Conservation (phyloP, 2,329 filamentous ascomycete species). For the Sclerotinia borealis region DNA sequence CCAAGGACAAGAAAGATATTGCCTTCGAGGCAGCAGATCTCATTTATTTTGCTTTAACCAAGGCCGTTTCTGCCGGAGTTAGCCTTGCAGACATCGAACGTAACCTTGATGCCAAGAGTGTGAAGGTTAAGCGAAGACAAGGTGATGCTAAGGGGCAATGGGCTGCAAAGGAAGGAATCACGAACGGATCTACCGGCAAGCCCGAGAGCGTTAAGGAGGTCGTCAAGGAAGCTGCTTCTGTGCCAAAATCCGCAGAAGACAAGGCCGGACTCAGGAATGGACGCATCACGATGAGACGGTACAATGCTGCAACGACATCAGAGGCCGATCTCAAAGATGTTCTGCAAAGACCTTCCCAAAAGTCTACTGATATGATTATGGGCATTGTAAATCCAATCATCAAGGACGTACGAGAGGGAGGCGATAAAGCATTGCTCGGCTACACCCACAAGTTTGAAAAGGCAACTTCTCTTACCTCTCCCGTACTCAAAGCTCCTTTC, state of each 20-base stretch:
- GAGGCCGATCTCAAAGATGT: slow-evolving; percentile 62
- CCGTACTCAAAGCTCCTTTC: slow-evolving; percentile 87
- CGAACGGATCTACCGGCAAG: slow-evolving; percentile 23
- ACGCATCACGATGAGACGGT: slow-evolving; percentile 77
- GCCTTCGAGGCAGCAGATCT: slow-evolving; percentile 94
- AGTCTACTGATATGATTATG: slow-evolving; percentile 89
- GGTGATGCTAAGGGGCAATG: slow-evolving; percentile 94
- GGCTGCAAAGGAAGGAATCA: slow-evolving; percentile 74
- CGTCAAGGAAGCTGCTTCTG: slow-evolving; percentile 41
- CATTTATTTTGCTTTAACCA: slow-evolving; percentile 91
- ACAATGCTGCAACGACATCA: slow-evolving; percentile 61
- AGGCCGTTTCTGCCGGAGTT: slow-evolving; percentile 79
- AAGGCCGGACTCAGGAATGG: slow-evolving; percentile 42
- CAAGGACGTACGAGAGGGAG: slow-evolving; percentile 73
- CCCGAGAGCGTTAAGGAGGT: slow-evolving; percentile 34
- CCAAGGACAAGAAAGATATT: slow-evolving; percentile 72
- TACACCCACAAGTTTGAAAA: slow-evolving; percentile 99
- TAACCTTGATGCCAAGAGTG: slow-evolving; percentile 87
- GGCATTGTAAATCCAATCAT: slow-evolving; percentile 89
- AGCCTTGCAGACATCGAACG: slow-evolving; percentile 83
- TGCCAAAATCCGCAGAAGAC: slow-evolving; percentile 47
- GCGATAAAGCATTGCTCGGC: slow-evolving; percentile 80
- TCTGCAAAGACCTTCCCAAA: slow-evolving; percentile 85
- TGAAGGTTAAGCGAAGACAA: slow-evolving; percentile 89
- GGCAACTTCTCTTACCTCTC: slow-evolving; percentile 82